A percentile compares a stretch with the other conserved stretches of the same genome.
phyloP scores from a whole-genome alignment of 164 flowering plant species.

The Aristolochia californica region DNA sequence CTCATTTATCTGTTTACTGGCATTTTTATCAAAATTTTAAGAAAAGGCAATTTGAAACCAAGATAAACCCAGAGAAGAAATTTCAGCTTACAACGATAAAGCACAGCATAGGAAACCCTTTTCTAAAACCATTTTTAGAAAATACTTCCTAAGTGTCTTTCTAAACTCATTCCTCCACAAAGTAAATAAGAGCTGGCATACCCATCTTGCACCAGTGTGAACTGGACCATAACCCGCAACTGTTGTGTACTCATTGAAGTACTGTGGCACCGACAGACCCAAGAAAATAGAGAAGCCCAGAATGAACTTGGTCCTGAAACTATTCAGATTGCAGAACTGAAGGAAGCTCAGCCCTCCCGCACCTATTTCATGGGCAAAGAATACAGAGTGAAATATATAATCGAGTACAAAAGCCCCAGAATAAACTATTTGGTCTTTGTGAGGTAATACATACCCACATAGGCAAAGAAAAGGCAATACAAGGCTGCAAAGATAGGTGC shows the following conservation, averaged over 20 bases:
- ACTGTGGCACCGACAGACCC: conserved; percentile 88
- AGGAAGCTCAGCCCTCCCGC: conserved; percentile 81
- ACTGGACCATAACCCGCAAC: conserved; percentile 82
- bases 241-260: conserved; percentile 80
- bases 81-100: no score
- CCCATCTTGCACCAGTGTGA: conserved; percentile 83
- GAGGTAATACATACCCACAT: conserved; percentile 60
- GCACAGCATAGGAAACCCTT: no score
- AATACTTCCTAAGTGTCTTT: no score
- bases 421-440: no score
- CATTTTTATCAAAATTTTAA: not conserved
- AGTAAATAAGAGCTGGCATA: conserved; percentile 15
- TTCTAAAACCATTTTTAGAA: no score
- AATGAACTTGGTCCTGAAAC: conserved; percentile 83
- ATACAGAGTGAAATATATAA: not conserved
- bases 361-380: conserved; percentile 31
- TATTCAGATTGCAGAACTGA: conserved; percentile 94
- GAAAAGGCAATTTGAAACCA: not conserved
- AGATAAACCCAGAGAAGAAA: not conserved
- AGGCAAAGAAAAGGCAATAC: conserved; percentile 89
- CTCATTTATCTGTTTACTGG: no score
- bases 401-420: not conserved
- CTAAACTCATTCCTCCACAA: no score
- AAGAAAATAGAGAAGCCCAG: conserved; percentile 83
- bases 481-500: conserved; percentile 80